Conservation (phyloP, 768 basidiomycete species). For the Hydnomerulius pinastri region DNA sequence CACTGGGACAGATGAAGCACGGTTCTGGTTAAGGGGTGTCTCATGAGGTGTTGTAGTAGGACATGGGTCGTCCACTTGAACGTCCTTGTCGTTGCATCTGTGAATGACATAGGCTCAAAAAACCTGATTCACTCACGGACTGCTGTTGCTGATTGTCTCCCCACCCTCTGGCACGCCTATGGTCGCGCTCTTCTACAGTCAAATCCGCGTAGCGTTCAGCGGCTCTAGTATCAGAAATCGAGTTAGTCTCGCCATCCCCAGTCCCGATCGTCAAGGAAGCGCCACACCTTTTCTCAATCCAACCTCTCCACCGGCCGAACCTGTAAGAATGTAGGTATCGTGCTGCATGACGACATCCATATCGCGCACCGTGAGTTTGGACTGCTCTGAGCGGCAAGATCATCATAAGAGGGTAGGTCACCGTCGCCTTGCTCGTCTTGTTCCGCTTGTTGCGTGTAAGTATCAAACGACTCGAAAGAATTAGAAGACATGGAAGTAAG, state of each 20-base stretch:
- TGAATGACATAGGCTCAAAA: conserved; percentile 9
- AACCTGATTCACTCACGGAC: conserved; percentile 13
- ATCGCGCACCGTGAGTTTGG: conserved; percentile 74
- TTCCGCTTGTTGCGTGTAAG: conserved; percentile 36
- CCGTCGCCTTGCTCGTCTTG: conserved; percentile 47
- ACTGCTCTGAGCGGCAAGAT: conserved; percentile 73
- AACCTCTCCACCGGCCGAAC: conserved; percentile 83
- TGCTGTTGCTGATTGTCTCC: conserved; percentile 41
- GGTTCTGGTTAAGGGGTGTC: conserved; percentile 13
- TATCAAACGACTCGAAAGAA: conserved; percentile 25
- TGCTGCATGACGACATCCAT: background rate
- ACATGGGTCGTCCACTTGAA: conserved; percentile 10
- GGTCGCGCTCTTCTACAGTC: conserved; percentile 55
- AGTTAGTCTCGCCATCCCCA: conserved; percentile 2
- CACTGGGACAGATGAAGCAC: conserved; percentile 1
- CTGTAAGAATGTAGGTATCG: conserved; percentile 38
- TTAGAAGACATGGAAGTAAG: conserved; percentile 19
- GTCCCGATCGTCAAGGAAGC: background rate
- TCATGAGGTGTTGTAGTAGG: conserved; percentile 3
- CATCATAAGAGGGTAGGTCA: conserved; percentile 77
- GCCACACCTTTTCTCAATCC: conserved; percentile 83
- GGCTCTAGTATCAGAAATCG: conserved; percentile 49
- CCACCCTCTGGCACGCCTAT: conserved; percentile 72
- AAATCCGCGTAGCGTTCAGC: conserved; percentile 79
- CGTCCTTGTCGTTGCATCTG: conserved; percentile 12